Evolutionary conservation across 345 rosid species (phyloP).

Genomic region (Luvunga scandens): DNA sequence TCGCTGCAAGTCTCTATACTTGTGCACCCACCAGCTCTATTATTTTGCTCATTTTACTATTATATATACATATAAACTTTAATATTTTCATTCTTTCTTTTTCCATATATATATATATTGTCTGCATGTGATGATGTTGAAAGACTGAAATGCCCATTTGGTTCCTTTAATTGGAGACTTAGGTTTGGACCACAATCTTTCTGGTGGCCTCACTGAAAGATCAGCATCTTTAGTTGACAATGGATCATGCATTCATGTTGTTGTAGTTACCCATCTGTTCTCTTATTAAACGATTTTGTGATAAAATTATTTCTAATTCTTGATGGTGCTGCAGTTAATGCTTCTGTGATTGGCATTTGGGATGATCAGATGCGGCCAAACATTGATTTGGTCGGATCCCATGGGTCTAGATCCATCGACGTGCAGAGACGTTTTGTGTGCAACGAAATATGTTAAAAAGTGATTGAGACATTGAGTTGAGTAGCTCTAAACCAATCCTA

Average conservation of each 20-base stretch:
- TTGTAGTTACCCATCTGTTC: background rate
- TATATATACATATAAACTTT: background rate
- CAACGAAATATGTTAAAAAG: too few relatives aligned
- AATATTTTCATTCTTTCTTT: background rate
- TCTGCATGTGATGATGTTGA: background rate
- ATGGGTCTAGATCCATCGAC: too few relatives aligned
- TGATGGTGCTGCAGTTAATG: background rate
- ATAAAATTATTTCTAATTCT: background rate
- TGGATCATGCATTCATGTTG: background rate
- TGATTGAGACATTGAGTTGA: too few relatives aligned
- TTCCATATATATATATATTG: background rate
- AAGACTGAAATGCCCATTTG: constrained; percentile 4
- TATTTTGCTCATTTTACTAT: background rate
- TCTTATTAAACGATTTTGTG: background rate
- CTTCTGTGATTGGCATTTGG: background rate
- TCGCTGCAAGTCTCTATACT: constrained; percentile 20
- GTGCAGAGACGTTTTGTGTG: too few relatives aligned
- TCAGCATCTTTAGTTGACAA: constrained; percentile 3
- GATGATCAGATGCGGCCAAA: background rate
- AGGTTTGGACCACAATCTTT: background rate
- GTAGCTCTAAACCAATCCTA: too few relatives aligned
- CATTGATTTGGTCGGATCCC: background rate
- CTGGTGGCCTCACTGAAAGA: background rate
- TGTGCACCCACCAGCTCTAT: constrained; percentile 7
- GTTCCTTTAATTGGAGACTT: too few relatives aligned